phyloP scores from a whole-genome alignment of 345 rosid species.

The Brassica rapa region DNA sequence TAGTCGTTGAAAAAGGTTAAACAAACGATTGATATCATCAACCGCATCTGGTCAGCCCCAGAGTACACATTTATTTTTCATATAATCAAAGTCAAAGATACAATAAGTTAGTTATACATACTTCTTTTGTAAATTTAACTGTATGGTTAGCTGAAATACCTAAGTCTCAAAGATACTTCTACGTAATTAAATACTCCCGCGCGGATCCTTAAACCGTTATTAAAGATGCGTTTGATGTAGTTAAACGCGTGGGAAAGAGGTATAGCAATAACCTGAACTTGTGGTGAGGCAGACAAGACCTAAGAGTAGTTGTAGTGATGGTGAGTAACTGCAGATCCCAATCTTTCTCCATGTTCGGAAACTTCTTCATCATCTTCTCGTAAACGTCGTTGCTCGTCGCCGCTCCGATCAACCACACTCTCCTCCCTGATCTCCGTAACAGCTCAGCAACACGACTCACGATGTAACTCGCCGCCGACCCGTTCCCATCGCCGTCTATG shows the following conservation, averaged over 20 bases:
- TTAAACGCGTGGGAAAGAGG: neutral
- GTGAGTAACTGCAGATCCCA: slow-evolving; percentile 86
- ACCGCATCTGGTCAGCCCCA: neutral
- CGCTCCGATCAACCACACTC: slow-evolving; percentile 69
- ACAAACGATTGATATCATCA: neutral
- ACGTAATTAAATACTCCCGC: slow-evolving; percentile 9
- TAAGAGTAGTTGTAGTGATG: slow-evolving; percentile 58
- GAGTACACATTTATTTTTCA: neutral
- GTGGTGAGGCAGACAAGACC: slow-evolving; percentile 51
- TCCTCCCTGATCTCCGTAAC: slow-evolving; percentile 46
- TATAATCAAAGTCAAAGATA: neutral
- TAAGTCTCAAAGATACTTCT: too few species aligned
- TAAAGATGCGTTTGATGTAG: slow-evolving; percentile 2
- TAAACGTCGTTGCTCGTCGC: slow-evolving; percentile 58
- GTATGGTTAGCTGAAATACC: too few species aligned
- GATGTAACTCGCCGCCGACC: slow-evolving; percentile 39
- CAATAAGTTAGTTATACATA: neutral
- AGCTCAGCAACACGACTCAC: slow-evolving; percentile 54
- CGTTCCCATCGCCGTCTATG: slow-evolving; percentile 21
- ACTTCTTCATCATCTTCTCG: slow-evolving; percentile 52
- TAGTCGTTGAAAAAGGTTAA: neutral
- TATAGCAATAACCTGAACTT: slow-evolving; percentile 60
- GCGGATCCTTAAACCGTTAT: neutral
- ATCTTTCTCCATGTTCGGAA: slow-evolving; percentile 62
- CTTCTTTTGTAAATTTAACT: neutral